Conservation (phyloP, 495 filamentous ascomycete genomes). For the Halenospora varia region DNA sequence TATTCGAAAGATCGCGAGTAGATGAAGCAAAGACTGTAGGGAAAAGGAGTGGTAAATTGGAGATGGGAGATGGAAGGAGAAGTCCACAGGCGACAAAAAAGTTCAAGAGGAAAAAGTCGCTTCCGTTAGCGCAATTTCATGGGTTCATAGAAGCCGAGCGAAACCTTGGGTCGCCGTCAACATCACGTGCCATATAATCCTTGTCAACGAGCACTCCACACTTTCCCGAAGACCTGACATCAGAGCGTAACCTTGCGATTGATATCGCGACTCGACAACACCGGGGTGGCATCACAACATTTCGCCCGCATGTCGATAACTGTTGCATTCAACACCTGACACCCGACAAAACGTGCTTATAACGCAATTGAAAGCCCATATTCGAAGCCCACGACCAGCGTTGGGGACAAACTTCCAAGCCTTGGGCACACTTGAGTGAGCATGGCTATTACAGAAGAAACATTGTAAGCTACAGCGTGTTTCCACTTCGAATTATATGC, state of each 20-base stretch:
- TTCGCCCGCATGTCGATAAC: not conserved
- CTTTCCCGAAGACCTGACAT: not conserved
- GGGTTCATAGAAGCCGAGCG: conserved; percentile 27
- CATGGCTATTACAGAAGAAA: conserved; percentile 50
- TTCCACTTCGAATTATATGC: not conserved
- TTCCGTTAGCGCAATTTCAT: conserved; percentile 20
- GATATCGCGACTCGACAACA: not conserved
- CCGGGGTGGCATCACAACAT: not conserved
- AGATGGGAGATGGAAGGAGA: conserved; percentile 27
- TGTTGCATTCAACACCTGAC: not conserved
- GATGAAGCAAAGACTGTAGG: conserved; percentile 33
- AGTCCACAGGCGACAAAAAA: conserved; percentile 30
- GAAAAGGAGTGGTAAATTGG: conserved; percentile 21
- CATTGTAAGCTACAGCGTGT: conserved; percentile 42
- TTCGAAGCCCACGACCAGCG: not conserved
- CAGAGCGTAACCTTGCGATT: not conserved
- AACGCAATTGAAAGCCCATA: not conserved
- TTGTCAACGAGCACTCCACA: too few species aligned
- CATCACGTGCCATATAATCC: too few species aligned
- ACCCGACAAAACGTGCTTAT: not conserved
- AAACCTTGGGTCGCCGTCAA: too few species aligned
- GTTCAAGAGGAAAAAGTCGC: conserved; percentile 22
- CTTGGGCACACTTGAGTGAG: conserved; percentile 16
- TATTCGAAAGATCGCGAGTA: conserved; percentile 33
- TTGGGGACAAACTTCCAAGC: too few species aligned